Evolutionary conservation across 495 filamentous ascomycete species (phyloP), one percentile per base, ranked within the genome.

Genomic region (Friedmanniomyces endolithicus): DNA sequence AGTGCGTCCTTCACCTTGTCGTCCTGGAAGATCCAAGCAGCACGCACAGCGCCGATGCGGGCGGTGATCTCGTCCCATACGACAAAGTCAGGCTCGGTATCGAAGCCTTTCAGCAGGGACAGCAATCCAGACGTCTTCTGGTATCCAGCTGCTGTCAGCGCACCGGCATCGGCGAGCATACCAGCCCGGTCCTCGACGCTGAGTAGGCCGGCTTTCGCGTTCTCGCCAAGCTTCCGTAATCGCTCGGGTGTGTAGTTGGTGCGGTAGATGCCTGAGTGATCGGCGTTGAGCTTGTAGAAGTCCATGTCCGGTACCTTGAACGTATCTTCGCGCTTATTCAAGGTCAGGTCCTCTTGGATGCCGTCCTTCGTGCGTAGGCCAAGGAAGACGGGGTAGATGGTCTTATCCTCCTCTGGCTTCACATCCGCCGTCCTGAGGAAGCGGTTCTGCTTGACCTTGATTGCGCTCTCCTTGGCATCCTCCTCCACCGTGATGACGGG

Each of bases 111-210:
- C 52, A 98, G 74, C 4, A 98, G 78, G 49, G 83, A 88, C 17
- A 98, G 72, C 50, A 95, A 74, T 14, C 87, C 88, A 16, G 90
- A 95, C 3, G 92, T 95, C 68, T 83, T 88, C 69, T 95, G 88
- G 68, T 92, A 95, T 27, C 90, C 90, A 16, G 88, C 90, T 6
- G 86, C 77, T 52, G 90, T 86, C 59, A 98, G 75, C 41, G 92
- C 88, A 60, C 89, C 90, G 11, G 92, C 87, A 67, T 98, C 92
- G 27, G 90, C 90, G 59, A 98, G 85, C 84, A 98, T 88, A 65
- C 92, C 92, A 44, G 90, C 88, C 47, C 90, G 82, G 66, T 96
- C 90, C 68, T 95, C 87, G 31, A 92, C 86, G n/a, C 79, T 86
- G 37, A 98, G 74, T n/a, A 90, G 74, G 1, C 87, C 88, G 16